Percentiles rank a stretch among this genome's conserved stretches.
These are phyloP conservation scores for Phytophthora rubi DNA, from an alignment of 352 stramenopile species.

Conservation along the genomic window DNA sequence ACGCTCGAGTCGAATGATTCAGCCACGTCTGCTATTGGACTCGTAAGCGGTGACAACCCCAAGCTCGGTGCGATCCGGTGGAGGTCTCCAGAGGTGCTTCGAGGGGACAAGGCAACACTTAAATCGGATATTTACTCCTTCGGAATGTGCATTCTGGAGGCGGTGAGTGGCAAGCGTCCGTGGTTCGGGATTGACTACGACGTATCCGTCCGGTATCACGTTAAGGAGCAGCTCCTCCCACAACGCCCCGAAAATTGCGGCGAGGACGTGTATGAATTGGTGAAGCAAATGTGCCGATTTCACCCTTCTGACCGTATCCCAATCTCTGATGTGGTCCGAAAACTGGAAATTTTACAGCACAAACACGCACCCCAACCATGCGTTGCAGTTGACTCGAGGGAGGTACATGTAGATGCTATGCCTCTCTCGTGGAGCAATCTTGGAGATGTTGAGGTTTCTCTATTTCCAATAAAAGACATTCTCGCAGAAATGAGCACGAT, in stretches of 20 bases:
- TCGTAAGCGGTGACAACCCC: background rate
- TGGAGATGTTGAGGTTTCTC: background rate
- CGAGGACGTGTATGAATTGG: conserved; percentile 14
- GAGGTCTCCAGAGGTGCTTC: conserved; percentile 21
- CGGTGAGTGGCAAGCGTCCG: conserved; percentile 16
- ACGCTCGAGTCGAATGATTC: background rate
- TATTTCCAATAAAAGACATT: background rate
- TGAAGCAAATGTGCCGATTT: conserved; percentile 19
- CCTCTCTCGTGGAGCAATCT: background rate
- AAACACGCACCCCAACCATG: background rate
- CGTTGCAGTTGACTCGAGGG: background rate
- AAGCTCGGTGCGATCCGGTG: conserved; percentile 8
- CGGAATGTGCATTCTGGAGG: background rate
- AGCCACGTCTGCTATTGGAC: background rate
- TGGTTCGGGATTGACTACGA: conserved; percentile 6
- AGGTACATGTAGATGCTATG: background rate
- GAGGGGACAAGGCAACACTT: conserved; percentile 1
- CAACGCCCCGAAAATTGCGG: conserved; percentile 15
- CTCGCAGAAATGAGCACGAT: background rate
- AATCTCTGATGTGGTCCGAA: background rate
- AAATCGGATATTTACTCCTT: conserved; percentile 37
- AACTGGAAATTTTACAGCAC: background rate
- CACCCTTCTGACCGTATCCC: background rate
- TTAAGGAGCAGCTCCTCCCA: conserved; percentile 11
- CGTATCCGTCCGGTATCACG: conserved; percentile 4